Evolutionary conservation across 1,284 basidiomycete genomes (phyloP), one percentile per base, ranked within the genome.

Genomic region (Leccinum solheimii): DNA sequence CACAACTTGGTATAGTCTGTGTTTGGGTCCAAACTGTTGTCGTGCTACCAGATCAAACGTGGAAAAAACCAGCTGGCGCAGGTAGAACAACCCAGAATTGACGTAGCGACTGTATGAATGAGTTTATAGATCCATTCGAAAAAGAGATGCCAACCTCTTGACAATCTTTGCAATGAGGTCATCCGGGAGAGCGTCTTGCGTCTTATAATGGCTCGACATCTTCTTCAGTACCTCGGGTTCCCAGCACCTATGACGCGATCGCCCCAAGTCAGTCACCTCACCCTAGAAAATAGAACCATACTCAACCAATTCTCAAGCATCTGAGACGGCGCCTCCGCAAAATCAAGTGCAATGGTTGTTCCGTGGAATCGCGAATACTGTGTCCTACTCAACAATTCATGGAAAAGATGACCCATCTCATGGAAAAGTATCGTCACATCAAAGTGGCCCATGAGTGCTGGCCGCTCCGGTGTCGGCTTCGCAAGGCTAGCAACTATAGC

Each of bases 381-480:
- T 21, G 91, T 94, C 62, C 78, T 79, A 69, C 87, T 90, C 58
- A 92, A 76, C 56, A 95, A 75, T 1, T 88, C 90, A 71, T 94
- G 93, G 83, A 94, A 94, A 10, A 92, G 91, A 67, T 95, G 93
- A 0, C 93, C 93, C 86, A 93, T 89, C 73, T 91, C 88, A 67
- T 91, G 88, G 83, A 91, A 91, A 75, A 91, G 89, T 0, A 88
- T 90, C 26, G 89, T 89, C 2, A 90, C 89, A 64, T 92, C 90
- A 65, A 88, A 85, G 67, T 94, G 92, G 40, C 85, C 80, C 90
- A 95, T 90, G 26, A 94, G 78, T 13, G 92, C 92, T 1, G 91
- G 91, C 62, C 88, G 86, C 3, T 87, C 86, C 0, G 87, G 85
- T 0, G 91, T 92, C 3, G 90, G 82, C 71, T 94, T 95, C 4